phyloP scores from a whole-genome alignment of 805 yeast genomes.

The Hanseniaspora thailandica region DNA sequence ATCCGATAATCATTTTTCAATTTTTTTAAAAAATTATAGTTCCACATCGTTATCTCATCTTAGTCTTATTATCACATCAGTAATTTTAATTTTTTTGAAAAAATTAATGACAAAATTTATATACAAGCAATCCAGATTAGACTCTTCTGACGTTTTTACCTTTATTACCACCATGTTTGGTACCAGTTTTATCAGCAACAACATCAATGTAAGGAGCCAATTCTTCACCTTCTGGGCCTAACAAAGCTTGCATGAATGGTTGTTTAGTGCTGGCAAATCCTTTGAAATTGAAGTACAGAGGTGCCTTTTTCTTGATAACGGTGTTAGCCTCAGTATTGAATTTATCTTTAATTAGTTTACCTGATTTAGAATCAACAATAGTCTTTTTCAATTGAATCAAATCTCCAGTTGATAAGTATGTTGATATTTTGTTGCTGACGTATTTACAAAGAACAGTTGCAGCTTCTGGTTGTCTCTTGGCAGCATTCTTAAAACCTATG shows the following conservation, averaged over 20 bases:
- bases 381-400: neutral
- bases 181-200: slow-evolving; percentile 64
- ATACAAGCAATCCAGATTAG: neutral
- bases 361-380: neutral
- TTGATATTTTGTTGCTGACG: slow-evolving; percentile 5
- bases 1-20: too few relatives aligned
- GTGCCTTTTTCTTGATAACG: slow-evolving; percentile 44
- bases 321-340: slow-evolving; percentile 25
- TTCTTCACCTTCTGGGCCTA: slow-evolving; percentile 74
- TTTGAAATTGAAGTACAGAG: slow-evolving; percentile 54
- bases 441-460: slow-evolving; percentile 5
- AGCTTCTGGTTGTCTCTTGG: slow-evolving; percentile 10
- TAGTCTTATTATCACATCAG: too few relatives aligned
- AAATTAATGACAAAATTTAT: neutral
- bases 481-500: slow-evolving; percentile 12
- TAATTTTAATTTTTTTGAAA: too few relatives aligned
- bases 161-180: slow-evolving; percentile 88
- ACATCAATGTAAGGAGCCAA: slow-evolving; percentile 58
- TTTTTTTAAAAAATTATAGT: too few relatives aligned
- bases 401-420: slow-evolving; percentile 11
- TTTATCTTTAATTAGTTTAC: neutral
- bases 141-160: slow-evolving; percentile 57
- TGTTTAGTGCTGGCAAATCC: slow-evolving; percentile 84
- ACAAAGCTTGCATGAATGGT: slow-evolving; percentile 71
- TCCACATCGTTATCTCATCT: too few relatives aligned